Evolutionary conservation across 2,329 filamentous ascomycete genomes (phyloP).

Genomic region (Orbilia oligospora): DNA sequence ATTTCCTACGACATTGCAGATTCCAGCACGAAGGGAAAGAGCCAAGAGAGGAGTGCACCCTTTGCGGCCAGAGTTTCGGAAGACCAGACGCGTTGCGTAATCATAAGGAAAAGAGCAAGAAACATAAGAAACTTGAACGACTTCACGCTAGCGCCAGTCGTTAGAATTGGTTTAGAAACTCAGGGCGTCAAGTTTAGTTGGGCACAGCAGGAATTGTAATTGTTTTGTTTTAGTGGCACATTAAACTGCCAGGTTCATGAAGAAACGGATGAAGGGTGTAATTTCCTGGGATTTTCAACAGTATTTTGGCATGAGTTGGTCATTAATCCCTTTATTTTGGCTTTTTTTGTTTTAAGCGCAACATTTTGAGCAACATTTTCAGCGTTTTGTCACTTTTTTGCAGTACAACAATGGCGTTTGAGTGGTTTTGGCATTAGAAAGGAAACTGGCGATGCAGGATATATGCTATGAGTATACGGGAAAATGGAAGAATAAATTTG

Average conservation of each 20-base stretch:
- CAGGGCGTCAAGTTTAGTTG: background rate
- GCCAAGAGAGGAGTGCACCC: slow-evolving; percentile 55
- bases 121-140: slow-evolving; percentile 58
- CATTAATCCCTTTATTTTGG: slow-evolving; percentile 7
- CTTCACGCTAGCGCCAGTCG: slow-evolving; percentile 37
- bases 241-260: background rate
- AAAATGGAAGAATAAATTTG: slow-evolving; percentile 10
- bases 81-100: slow-evolving; percentile 59
- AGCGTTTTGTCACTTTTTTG: slow-evolving; percentile 11
- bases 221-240: background rate
- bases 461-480: slow-evolving; percentile 22
- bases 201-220: background rate
- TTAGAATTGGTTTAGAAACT: slow-evolving; percentile 12
- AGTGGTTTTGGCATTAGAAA: slow-evolving; percentile 36
- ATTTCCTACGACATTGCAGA: slow-evolving; percentile 58
- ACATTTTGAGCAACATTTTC: slow-evolving; percentile 9
- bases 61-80: slow-evolving; percentile 56
- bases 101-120: slow-evolving; percentile 59
- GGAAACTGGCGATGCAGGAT: slow-evolving; percentile 14
- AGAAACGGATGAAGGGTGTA: slow-evolving; percentile 14
- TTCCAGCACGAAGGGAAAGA: slow-evolving; percentile 58
- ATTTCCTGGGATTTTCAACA: background rate
- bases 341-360: slow-evolving; percentile 18
- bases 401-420: slow-evolving; percentile 32
- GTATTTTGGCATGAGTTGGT: slow-evolving; percentile 18